These are phyloP conservation scores for Alternaria brassicae DNA, from an alignment of 2,329 filamentous ascomycete genomes.

Conservation along the genomic window DNA sequence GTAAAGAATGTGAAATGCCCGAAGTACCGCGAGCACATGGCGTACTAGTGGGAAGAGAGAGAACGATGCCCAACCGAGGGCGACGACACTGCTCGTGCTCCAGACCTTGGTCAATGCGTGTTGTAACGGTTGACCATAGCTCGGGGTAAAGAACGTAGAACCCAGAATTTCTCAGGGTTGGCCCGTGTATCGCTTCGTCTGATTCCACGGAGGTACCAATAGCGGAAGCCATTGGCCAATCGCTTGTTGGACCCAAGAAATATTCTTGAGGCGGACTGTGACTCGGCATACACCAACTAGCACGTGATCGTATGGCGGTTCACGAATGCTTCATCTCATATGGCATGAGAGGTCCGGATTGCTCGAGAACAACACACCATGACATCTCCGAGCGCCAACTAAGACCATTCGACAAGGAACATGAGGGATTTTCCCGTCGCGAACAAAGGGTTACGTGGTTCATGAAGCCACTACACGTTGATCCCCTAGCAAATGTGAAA, in stretches of 20 bases:
- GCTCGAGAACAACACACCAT: conserved; percentile 31
- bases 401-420: conserved; percentile 47
- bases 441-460: conserved; percentile 53
- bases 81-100: conserved; percentile 24
- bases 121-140: conserved; percentile 30
- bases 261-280: conserved; percentile 37
- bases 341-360: conserved; percentile 42
- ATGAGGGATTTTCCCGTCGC: conserved; percentile 50
- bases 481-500: conserved; percentile 53
- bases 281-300: conserved; percentile 43
- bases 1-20: conserved; percentile 32
- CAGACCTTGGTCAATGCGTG: conserved; percentile 36
- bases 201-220: conserved; percentile 31
- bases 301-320: conserved; percentile 51
- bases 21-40: conserved; percentile 26
- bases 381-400: conserved; percentile 36
- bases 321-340: conserved; percentile 46
- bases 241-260: conserved; percentile 33
- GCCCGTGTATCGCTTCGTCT: conserved; percentile 29
- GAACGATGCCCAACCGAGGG: conserved; percentile 27
- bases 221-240: conserved; percentile 40
- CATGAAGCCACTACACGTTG: conserved; percentile 54
- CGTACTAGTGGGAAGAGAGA: conserved; percentile 21
- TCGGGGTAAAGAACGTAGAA: conserved; percentile 23
- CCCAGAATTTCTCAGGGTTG: conserved; percentile 25